Evolutionary conservation across 345 rosid genomes (phyloP), one percentile per base, ranked within the genome.

Genomic region (Rhizophora apiculata): DNA sequence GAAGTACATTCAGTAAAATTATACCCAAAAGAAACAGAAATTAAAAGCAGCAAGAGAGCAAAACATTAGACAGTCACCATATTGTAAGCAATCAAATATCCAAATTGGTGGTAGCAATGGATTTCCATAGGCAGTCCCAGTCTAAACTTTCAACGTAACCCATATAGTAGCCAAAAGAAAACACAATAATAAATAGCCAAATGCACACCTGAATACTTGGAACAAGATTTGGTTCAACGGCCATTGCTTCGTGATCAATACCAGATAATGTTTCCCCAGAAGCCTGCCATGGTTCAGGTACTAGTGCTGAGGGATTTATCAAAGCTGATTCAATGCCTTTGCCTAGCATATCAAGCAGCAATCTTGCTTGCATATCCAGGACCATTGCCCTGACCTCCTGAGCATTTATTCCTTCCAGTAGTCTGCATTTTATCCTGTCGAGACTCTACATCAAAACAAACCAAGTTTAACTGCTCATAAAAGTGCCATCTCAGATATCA

Each of bases 371-470:
- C 99, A 96, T 96, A 75, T 96, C 99, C 67, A 96, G 81, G 76
- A 96, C 99, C 99, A 96, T 90, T 80, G 99, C 99, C 79, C 98
- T 92, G 64, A 92, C 98, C 84, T 96, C 99, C 80, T 96, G 99
- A 69, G 98, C 98, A 80, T 92, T 96, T 80, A 89, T 87, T 78
- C 99, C 99, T 85, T 96, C 99, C 76, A 95, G 80, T 54, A 95
- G 81, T 80, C 99, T 86, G 78, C 99, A 95, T 78, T 95, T 95
- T 77, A 95, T 90, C 81, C 98, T 86, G 85, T 95, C 99, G 57
- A 95, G 88, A 74, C 89, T 92, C 99, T 95, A 92, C 87, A 83
- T 60, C 61, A 57, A 37, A 80, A 31, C 66, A 74, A 65, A 67
- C 68, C 72, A 76, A 70, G 22, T 53, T 60, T 27, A 67, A 27